phyloP scores from a whole-genome alignment of 495 filamentous ascomycete genomes.

The Ramalina peruviana region DNA sequence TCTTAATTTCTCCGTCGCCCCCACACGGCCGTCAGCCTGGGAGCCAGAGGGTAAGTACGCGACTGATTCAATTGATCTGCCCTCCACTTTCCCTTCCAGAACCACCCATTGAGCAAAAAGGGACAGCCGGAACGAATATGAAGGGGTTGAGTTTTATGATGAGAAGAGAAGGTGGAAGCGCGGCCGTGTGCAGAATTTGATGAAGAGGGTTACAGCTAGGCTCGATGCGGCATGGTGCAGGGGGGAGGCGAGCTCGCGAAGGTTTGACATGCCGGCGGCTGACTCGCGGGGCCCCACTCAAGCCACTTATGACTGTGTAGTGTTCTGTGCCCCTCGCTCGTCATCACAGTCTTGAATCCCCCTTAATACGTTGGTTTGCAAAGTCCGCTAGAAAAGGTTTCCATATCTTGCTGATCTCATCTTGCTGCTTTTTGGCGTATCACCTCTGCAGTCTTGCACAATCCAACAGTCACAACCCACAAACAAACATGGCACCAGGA shows the following conservation, averaged over 20 bases:
- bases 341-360: no score
- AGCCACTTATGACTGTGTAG: not conserved
- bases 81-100: conserved; percentile 13
- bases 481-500: conserved; percentile 45
- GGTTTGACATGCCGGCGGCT: no score
- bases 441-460: no score
- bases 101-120: conserved; percentile 19
- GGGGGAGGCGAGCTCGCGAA: no score
- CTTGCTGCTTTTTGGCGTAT: no score
- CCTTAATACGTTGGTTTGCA: not conserved
- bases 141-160: conserved; percentile 54
- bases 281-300: no score
- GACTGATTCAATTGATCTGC: not conserved
- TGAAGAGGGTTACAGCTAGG: not conserved
- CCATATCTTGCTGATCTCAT: not conserved
- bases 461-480: not conserved
- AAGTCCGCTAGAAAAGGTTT: not conserved
- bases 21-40: not conserved
- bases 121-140: conserved; percentile 70
- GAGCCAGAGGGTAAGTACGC: conserved; percentile 7
- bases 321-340: not conserved
- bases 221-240: no score
- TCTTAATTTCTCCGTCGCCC: not conserved
- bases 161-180: conserved; percentile 31
- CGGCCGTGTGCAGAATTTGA: not conserved